Conservation (phyloP, 1,139 yeast genomes). For the Tardiomyces blankii region DNA sequence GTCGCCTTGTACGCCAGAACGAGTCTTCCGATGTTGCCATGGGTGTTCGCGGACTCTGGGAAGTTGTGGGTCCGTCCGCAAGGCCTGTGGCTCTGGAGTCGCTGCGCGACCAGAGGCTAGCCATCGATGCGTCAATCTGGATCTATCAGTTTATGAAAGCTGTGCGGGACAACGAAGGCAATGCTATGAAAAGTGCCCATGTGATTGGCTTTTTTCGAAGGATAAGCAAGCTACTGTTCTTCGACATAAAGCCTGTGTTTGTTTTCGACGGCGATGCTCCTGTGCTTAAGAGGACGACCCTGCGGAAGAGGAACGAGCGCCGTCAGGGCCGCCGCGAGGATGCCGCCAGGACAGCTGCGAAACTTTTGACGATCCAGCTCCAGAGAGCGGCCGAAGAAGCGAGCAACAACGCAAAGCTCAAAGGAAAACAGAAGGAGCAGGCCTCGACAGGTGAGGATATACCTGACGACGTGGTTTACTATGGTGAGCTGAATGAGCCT, state of each 20-base stretch:
- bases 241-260: constrained; percentile 86
- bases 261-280: constrained; percentile 99
- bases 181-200: constrained; percentile 69
- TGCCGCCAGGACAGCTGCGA: constrained; percentile 67
- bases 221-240: constrained; percentile 79
- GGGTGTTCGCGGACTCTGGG: constrained; percentile 98
- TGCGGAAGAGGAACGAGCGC: constrained; percentile 54
- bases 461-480: constrained; percentile 16
- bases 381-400: constrained; percentile 40
- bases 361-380: constrained; percentile 67
- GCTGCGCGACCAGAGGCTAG: constrained; percentile 59
- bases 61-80: constrained; percentile 79
- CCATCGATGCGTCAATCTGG: constrained; percentile 99
- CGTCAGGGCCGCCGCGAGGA: constrained; percentile 66
- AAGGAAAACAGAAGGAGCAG: constrained; percentile 7
- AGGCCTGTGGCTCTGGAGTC: constrained; percentile 85
- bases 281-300: constrained; percentile 63
- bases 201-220: constrained; percentile 90
- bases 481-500: constrained; percentile 15
- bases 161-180: constrained; percentile 78
- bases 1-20: too few species aligned
- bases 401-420: constrained; percentile 1
- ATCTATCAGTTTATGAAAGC: constrained; percentile 94
- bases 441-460: constrained; percentile 7
- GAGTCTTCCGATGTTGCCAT: constrained; percentile 26